Conservation (phyloP, 2,329 filamentous ascomycete species). For the Penicillium vulpinum region DNA sequence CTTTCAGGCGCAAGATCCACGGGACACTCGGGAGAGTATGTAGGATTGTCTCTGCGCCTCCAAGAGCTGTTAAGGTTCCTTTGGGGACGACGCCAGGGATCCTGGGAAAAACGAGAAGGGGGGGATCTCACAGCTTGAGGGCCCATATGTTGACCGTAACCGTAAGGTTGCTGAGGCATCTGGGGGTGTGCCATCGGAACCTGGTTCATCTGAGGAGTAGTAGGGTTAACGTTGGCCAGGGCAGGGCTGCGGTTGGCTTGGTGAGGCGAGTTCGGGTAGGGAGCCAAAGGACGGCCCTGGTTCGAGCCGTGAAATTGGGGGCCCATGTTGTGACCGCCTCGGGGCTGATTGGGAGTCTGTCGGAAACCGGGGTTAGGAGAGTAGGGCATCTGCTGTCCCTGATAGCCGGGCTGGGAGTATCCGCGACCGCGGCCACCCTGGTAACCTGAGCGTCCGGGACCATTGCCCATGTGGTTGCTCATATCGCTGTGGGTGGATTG, state of each 20-base stretch:
- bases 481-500: constrained; percentile 78
- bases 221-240: constrained; percentile 64
- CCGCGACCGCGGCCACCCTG: constrained; percentile 59
- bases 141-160: constrained; percentile 58
- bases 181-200: constrained; percentile 67
- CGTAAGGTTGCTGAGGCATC: constrained; percentile 62
- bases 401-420: constrained; percentile 55
- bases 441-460: constrained; percentile 57
- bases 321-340: constrained; percentile 53
- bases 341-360: constrained; percentile 51
- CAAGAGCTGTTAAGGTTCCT: constrained; percentile 2
- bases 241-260: constrained; percentile 65
- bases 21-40: constrained; percentile 26
- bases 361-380: constrained; percentile 58
- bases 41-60: constrained; percentile 14
- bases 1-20: constrained; percentile 67
- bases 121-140: constrained; percentile 61
- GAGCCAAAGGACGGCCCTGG: constrained; percentile 43
- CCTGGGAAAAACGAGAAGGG: constrained; percentile 29
- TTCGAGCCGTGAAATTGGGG: constrained; percentile 51
- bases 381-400: constrained; percentile 51
- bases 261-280: constrained; percentile 65
- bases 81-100: constrained; percentile 32
- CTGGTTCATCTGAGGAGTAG: constrained; percentile 69
- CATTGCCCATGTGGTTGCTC: constrained; percentile 53